Conservation (phyloP, 2,329 filamentous ascomycete species). For the Thermothelomyces thermophilus region DNA sequence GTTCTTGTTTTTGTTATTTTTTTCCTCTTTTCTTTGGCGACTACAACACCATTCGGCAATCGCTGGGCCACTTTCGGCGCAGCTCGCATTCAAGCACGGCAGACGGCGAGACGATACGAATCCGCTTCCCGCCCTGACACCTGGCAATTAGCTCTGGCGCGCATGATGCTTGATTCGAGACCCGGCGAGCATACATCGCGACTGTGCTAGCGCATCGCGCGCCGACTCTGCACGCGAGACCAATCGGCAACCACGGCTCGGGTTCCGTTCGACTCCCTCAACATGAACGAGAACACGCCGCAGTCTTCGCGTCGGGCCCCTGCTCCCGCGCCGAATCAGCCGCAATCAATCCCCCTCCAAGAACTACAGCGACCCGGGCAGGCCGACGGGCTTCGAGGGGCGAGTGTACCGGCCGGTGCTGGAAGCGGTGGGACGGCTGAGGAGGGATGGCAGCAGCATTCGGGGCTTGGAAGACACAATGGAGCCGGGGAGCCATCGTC, state of each 20-base stretch:
- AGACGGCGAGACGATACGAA: no score
- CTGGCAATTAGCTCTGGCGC: conserved; percentile 1
- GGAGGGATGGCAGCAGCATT: background rate
- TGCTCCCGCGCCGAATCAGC: conserved; percentile 37
- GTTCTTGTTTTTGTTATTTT: no score
- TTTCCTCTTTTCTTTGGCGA: no score
- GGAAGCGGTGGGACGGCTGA: conserved; percentile 20
- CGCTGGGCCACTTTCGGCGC: background rate
- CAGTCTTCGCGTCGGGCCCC: conserved; percentile 21
- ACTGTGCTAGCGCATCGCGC: conserved; percentile 22
- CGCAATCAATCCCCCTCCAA: conserved; percentile 66
- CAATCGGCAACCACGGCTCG: background rate
- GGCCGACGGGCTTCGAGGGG: conserved; percentile 2
- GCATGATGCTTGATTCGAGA: conserved; percentile 18
- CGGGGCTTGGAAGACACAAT: conserved; percentile 1
- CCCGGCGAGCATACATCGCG: conserved; percentile 11
- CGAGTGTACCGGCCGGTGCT: conserved; percentile 19
- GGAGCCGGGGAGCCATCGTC: conserved; percentile 18
- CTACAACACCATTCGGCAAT: no score
- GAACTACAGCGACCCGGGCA: conserved; percentile 41
- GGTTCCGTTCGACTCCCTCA: conserved; percentile 5
- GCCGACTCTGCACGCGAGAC: background rate
- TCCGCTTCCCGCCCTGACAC: background rate
- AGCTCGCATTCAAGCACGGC: no score
- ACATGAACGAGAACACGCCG: conserved; percentile 27